Percentiles rank a stretch among this genome's conserved stretches.
These are phyloP conservation scores for Phytophthora uliginosa DNA, from an alignment of 352 stramenopile species.

Conservation along the genomic window DNA sequence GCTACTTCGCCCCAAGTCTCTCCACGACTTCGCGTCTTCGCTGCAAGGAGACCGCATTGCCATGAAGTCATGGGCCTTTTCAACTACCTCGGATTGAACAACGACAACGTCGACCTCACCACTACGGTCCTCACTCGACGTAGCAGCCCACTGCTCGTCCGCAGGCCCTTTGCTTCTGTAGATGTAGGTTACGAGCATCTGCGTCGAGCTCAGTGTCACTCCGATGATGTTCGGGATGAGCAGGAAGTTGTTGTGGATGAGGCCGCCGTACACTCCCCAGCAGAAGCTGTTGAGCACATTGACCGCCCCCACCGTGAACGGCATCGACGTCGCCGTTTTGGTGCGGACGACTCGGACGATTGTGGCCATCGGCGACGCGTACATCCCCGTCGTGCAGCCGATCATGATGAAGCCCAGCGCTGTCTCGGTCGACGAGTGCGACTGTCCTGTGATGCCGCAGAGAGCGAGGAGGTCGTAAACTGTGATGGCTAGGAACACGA, in stretches of 20 bases:
- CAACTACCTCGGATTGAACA: not conserved
- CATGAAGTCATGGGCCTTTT: constrained; percentile 12
- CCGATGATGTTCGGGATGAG: constrained; percentile 47
- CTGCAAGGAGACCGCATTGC: constrained; percentile 14
- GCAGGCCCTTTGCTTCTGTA: constrained; percentile 39
- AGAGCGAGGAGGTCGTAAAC: constrained; percentile 43
- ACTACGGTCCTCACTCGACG: constrained; percentile 10
- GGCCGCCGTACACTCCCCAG: constrained; percentile 26
- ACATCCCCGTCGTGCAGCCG: constrained; percentile 53
- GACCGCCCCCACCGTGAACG: constrained; percentile 32
- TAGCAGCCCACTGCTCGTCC: constrained; percentile 18
- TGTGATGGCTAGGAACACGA: constrained; percentile 26
- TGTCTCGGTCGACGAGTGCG: constrained; percentile 28
- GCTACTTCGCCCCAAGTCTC: not conserved
- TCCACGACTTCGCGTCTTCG: constrained; percentile 5
- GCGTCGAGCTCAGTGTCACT: constrained; percentile 36
- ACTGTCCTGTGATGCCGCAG: constrained; percentile 31
- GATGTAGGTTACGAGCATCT: constrained; percentile 54
- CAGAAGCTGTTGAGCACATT: constrained; percentile 35
- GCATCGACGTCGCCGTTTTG: constrained; percentile 34
- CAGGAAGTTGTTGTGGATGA: constrained; percentile 41
- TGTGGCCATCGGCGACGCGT: constrained; percentile 61
- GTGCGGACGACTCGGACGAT: constrained; percentile 42
- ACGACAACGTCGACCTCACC: constrained; percentile 15
- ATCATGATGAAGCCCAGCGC: constrained; percentile 54